Evolutionary conservation across 805 yeast species (phyloP).

Genomic region (Suhomyces kilbournensis): DNA sequence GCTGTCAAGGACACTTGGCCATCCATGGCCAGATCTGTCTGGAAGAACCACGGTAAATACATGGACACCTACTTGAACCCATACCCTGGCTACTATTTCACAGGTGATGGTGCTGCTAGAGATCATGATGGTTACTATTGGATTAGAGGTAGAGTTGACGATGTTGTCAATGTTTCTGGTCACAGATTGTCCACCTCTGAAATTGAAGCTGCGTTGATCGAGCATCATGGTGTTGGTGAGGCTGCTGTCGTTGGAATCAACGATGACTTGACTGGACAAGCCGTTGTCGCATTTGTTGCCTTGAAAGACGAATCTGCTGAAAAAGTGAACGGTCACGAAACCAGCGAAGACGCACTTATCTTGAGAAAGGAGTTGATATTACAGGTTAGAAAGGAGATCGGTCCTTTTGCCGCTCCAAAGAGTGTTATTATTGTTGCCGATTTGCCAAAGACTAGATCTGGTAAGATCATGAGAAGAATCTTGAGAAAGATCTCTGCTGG

Average conservation of each 20-base stretch:
- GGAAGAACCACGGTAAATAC: conserved; percentile 71
- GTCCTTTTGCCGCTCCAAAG: conserved; percentile 86
- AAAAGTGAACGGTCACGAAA: conserved; percentile 25
- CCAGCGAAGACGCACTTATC: conserved; percentile 46
- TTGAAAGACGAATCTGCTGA: conserved; percentile 50
- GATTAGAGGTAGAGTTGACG: conserved; percentile 86
- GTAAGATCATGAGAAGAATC: conserved; percentile 85
- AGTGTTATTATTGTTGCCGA: conserved; percentile 68
- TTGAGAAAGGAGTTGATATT: conserved; percentile 62
- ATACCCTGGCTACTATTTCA: conserved; percentile 77
- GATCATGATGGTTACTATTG: conserved; percentile 82
- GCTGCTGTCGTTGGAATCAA: conserved; percentile 81
- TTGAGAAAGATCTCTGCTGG: conserved; percentile 71
- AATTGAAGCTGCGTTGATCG: conserved; percentile 78
- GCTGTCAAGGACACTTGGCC: conserved; percentile 79
- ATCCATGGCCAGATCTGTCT: conserved; percentile 78
- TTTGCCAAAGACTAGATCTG: conserved; percentile 83
- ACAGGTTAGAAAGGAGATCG: conserved; percentile 75
- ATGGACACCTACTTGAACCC: conserved; percentile 81
- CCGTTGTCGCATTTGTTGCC: conserved; percentile 79
- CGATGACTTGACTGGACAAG: conserved; percentile 84
- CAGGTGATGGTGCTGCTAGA: conserved; percentile 89
- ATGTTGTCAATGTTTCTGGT: conserved; percentile 83
- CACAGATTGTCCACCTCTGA: conserved; percentile 88
- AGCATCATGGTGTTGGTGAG: conserved; percentile 68